Percentiles rank a stretch among this genome's conserved stretches.
Evolutionary conservation across 257 asterid species (phyloP).

Genomic region (Lithospermum erythrorhizon): DNA sequence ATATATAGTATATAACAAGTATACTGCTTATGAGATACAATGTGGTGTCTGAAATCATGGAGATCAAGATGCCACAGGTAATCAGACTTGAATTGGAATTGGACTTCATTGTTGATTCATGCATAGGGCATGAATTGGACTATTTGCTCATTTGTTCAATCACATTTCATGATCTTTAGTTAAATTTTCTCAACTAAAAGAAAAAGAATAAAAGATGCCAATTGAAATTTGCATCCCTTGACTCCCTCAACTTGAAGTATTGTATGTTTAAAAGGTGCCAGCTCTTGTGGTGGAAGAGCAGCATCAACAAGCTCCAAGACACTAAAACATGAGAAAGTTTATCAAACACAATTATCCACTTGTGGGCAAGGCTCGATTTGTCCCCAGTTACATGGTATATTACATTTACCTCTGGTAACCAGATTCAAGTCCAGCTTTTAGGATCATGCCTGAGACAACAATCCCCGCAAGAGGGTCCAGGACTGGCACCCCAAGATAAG

Average conservation of each 20-base stretch:
- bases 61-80: too few species aligned
- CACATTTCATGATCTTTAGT: not conserved
- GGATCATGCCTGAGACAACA: slow-evolving; percentile 85
- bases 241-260: slow-evolving; percentile 85
- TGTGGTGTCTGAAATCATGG: too few species aligned
- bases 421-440: slow-evolving; percentile 81
- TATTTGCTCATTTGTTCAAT: too few species aligned
- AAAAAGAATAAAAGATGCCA: not conserved
- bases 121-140: not conserved
- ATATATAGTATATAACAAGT: too few species aligned
- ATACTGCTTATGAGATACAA: too few species aligned
- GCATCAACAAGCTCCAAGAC: slow-evolving; percentile 97
- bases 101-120: not conserved
- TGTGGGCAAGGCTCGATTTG: not conserved
- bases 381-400: not conserved
- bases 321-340: slow-evolving; percentile 24
- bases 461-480: slow-evolving; percentile 97
- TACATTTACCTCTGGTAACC: slow-evolving; percentile 73
- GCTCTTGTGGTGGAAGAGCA: slow-evolving; percentile 59
- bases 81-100: not conserved
- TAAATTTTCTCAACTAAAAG: not conserved
- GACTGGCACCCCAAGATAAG: slow-evolving; percentile 76
- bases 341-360: not conserved
- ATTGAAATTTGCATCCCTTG: slow-evolving; percentile 44
- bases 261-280: slow-evolving; percentile 67